Evolutionary conservation across 2,329 filamentous ascomycete genomes (phyloP).

Genomic region (Periconia digitata): DNA sequence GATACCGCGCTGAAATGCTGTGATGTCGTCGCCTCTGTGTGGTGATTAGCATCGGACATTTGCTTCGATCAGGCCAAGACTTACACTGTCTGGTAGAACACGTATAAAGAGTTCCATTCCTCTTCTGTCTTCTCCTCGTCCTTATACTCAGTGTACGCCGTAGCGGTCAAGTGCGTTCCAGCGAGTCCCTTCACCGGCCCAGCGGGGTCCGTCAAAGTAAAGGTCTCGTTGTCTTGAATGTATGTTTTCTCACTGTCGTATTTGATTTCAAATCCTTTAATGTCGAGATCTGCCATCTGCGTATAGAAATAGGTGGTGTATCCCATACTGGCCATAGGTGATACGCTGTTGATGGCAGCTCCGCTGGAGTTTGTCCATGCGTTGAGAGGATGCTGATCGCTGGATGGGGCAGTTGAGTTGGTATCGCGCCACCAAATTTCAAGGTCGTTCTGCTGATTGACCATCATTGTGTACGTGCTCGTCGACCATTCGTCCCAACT

Average conservation of each 20-base stretch:
- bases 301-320: conserved; percentile 49
- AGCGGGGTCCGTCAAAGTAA: conserved; percentile 33
- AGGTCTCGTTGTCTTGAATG: conserved; percentile 27
- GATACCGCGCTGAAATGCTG: conserved; percentile 27
- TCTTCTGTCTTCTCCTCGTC: conserved; percentile 15
- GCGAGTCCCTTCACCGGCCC: conserved; percentile 35
- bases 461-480: conserved; percentile 48
- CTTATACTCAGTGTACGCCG: conserved; percentile 26
- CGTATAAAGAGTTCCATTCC: conserved; percentile 31
- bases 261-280: conserved; percentile 45
- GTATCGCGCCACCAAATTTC: conserved; percentile 51
- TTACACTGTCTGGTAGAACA: conserved; percentile 31
- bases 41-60: background rate
- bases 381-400: conserved; percentile 43
- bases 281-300: conserved; percentile 38
- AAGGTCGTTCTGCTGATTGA: conserved; percentile 41
- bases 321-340: conserved; percentile 44
- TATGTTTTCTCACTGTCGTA: conserved; percentile 45
- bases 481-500: conserved; percentile 42
- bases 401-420: conserved; percentile 33
- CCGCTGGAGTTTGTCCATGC: conserved; percentile 36
- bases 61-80: background rate
- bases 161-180: conserved; percentile 46
- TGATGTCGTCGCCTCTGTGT: conserved; percentile 30
- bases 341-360: conserved; percentile 37